Evolutionary conservation across 768 basidiomycete species (phyloP).

Genomic region (Dendrothele bispora): DNA sequence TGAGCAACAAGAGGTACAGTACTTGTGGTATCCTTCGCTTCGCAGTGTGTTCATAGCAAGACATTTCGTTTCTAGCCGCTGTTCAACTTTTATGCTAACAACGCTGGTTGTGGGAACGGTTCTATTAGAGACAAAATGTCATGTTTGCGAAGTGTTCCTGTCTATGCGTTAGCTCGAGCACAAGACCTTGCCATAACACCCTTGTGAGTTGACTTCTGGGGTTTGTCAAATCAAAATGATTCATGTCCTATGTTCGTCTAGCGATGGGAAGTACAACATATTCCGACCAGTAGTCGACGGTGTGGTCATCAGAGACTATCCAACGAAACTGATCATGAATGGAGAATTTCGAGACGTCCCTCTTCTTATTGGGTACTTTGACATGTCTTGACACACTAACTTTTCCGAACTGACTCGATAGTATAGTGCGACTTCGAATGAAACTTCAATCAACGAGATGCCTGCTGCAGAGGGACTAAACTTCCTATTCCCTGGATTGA

Average conservation of each 20-base stretch:
- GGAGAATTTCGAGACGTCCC: conserved; percentile 50
- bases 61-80: conserved; percentile 35
- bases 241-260: conserved; percentile 16
- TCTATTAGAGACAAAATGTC: conserved; percentile 33
- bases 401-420: not conserved
- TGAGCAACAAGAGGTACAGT: conserved; percentile 50
- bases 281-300: conserved; percentile 60
- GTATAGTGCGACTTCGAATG: conserved; percentile 54
- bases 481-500: conserved; percentile 44
- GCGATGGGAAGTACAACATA: conserved; percentile 40
- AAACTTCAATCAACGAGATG: conserved; percentile 46
- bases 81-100: conserved; percentile 49
- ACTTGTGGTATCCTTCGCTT: not conserved
- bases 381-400: not conserved
- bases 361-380: conserved; percentile 54
- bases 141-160: conserved; percentile 48
- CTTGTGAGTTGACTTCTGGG: conserved; percentile 34
- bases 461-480: conserved; percentile 37
- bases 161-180: conserved; percentile 51
- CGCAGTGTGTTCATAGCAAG: not conserved
- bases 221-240: conserved; percentile 1
- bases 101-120: conserved; percentile 48
- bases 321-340: conserved; percentile 41
- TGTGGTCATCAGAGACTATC: conserved; percentile 45
- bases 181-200: conserved; percentile 46